Conservation (phyloP, 768 basidiomycete genomes). For the Kwoniella dejecticola region DNA sequence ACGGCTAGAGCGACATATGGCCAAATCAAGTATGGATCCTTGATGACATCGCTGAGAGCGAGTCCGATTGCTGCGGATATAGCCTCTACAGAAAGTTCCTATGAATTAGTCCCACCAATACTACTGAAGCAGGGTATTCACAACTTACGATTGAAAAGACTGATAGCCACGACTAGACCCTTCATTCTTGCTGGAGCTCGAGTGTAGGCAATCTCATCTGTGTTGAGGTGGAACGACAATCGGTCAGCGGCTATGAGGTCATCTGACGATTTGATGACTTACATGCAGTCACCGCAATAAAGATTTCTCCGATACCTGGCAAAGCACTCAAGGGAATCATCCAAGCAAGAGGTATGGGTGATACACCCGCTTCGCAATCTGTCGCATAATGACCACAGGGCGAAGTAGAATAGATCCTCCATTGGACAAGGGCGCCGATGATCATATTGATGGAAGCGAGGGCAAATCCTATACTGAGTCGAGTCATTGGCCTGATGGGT, state of each 20-base stretch:
- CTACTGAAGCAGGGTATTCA: too few relatives aligned
- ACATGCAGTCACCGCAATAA: slow-evolving; percentile 46
- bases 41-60: slow-evolving; percentile 38
- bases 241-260: not conserved
- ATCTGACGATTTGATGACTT: not conserved
- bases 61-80: slow-evolving; percentile 46
- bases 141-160: slow-evolving; percentile 20
- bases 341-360: slow-evolving; percentile 38
- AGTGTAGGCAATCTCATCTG: slow-evolving; percentile 48
- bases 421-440: slow-evolving; percentile 51
- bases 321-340: slow-evolving; percentile 49
- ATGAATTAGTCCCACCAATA: not conserved
- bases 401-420: slow-evolving; percentile 45
- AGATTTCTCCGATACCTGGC: slow-evolving; percentile 48
- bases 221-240: slow-evolving; percentile 19
- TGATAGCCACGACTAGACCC: slow-evolving; percentile 42
- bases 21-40: slow-evolving; percentile 54
- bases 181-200: slow-evolving; percentile 51
- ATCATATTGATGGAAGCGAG: slow-evolving; percentile 39
- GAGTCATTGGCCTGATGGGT: slow-evolving; percentile 23
- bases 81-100: slow-evolving; percentile 19
- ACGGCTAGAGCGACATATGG: slow-evolving; percentile 41
- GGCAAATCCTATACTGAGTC: slow-evolving; percentile 23
- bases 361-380: slow-evolving; percentile 29
- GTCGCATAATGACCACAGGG: slow-evolving; percentile 52